Conservation (phyloP, 257 asterid genomes). For the Jasminum sambac region DNA sequence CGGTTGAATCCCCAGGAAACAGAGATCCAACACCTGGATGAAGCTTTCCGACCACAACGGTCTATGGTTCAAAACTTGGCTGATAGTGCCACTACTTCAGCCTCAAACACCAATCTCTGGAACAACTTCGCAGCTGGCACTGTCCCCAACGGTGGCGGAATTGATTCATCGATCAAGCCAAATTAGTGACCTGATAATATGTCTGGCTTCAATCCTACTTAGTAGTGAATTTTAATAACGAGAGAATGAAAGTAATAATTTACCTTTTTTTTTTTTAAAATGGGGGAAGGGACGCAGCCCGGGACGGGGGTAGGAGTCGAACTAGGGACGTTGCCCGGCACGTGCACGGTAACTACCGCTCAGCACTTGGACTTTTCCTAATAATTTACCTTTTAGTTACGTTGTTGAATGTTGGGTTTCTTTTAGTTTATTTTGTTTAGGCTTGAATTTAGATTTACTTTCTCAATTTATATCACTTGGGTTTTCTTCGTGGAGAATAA, state of each 20-base stretch:
- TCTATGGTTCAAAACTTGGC: conserved; percentile 1
- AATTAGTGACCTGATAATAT: conserved; percentile 27
- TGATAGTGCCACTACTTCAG: conserved; percentile 7
- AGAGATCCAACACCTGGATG: conserved; percentile 16
- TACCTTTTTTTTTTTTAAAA: no score
- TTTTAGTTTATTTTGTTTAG: not conserved
- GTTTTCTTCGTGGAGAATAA: no score
- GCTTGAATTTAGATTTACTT: not conserved
- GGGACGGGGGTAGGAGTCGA: no score
- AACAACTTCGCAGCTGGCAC: conserved; percentile 2
- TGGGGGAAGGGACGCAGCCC: no score
- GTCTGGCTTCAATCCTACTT: not conserved
- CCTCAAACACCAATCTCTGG: conserved; percentile 23
- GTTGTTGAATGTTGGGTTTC: not conserved
- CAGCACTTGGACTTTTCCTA: no score
- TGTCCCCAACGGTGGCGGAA: not conserved
- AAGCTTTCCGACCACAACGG: conserved; percentile 13
- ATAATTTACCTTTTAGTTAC: not conserved
- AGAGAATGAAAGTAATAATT: not conserved
- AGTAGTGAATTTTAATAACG: not conserved
- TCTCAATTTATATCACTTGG: no score
- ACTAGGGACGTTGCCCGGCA: no score
- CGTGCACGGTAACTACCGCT: no score
- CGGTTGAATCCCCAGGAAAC: conserved; percentile 3
- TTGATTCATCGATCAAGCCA: conserved; percentile 20